phyloP scores from a whole-genome alignment of 495 filamentous ascomycete species.

The Aspergillus carlsbadensis region DNA sequence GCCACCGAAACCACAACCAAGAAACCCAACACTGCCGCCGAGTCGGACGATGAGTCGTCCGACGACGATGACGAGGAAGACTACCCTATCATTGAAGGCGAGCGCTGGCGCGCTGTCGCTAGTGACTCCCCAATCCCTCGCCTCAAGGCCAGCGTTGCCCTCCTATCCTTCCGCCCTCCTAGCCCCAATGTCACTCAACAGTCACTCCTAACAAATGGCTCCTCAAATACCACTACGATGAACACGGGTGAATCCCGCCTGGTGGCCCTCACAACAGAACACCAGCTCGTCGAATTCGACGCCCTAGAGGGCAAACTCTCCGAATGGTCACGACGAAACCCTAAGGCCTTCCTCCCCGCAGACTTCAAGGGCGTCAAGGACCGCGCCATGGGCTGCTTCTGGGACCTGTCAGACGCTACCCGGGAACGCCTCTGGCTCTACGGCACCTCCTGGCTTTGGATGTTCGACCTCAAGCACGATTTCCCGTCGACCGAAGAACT shows the following conservation, averaged over 20 bases:
- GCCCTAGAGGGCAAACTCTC: slow-evolving; percentile 70
- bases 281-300: slow-evolving; percentile 75
- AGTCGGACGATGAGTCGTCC: slow-evolving; percentile 52
- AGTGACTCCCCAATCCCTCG: slow-evolving; percentile 72
- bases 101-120: slow-evolving; percentile 67
- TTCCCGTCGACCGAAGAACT: slow-evolving; percentile 47
- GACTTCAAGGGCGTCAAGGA: slow-evolving; percentile 71
- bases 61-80: slow-evolving; percentile 45
- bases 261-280: slow-evolving; percentile 70
- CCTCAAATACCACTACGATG: not conserved
- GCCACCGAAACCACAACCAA: slow-evolving; percentile 39
- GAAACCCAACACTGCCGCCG: slow-evolving; percentile 28
- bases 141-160: slow-evolving; percentile 63
- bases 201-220: slow-evolving; percentile 38
- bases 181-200: slow-evolving; percentile 24
- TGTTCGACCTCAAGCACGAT: slow-evolving; percentile 82
- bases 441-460: slow-evolving; percentile 81
- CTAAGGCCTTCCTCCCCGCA: slow-evolving; percentile 67
- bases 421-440: slow-evolving; percentile 80
- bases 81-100: slow-evolving; percentile 40
- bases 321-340: slow-evolving; percentile 84
- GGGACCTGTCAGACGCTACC: slow-evolving; percentile 60
- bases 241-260: slow-evolving; percentile 56
- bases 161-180: slow-evolving; percentile 72
- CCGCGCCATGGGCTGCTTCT: slow-evolving; percentile 77